A percentile compares a stretch with the other conserved stretches of the same genome.
Conservation (phyloP, 192 early-diverging fungal genomes). For the Allomyces arbusculus region DNA sequence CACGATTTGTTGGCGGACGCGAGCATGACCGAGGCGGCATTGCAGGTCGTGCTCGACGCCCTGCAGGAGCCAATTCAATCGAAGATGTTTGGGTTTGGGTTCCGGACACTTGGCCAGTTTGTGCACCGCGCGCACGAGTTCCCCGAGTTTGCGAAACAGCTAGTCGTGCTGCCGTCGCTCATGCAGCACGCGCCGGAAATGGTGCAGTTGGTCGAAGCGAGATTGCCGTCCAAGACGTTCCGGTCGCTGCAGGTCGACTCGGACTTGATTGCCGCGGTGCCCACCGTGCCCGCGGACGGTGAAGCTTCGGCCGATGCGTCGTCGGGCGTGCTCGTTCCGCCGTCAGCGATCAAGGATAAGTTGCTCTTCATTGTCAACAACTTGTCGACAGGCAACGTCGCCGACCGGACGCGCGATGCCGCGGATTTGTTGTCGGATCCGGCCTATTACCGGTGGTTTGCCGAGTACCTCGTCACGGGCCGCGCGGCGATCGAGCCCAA, state of each 20-base stretch:
- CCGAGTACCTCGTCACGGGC: constrained; percentile 84
- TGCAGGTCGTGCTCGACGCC: constrained; percentile 78
- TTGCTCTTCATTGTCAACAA: constrained; percentile 97
- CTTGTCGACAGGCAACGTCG: constrained; percentile 64
- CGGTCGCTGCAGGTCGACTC: neutral
- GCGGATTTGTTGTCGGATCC: constrained; percentile 44
- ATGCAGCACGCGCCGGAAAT: neutral
- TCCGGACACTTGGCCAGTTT: constrained; percentile 66
- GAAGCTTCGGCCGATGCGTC: constrained; percentile 12
- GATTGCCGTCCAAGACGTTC: neutral
- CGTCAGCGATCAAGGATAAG: constrained; percentile 59
- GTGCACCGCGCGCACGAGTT: constrained; percentile 16
- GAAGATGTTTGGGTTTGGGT: constrained; percentile 78
- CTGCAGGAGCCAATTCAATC: constrained; percentile 55
- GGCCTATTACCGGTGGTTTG: constrained; percentile 69
- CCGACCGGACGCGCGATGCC: constrained; percentile 53
- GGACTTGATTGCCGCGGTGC: constrained; percentile 5
- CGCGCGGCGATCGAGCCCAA: constrained; percentile 92
- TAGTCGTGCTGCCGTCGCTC: neutral
- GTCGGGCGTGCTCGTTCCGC: constrained; percentile 9
- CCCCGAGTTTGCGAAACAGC: neutral
- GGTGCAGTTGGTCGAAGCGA: constrained; percentile 3
- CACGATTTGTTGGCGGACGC: constrained; percentile 61
- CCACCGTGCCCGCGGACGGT: constrained; percentile 4
- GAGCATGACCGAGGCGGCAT: constrained; percentile 50